Conservation (phyloP, 192 early-diverging fungal species). For the Phlyctochytrium planicorne region DNA sequence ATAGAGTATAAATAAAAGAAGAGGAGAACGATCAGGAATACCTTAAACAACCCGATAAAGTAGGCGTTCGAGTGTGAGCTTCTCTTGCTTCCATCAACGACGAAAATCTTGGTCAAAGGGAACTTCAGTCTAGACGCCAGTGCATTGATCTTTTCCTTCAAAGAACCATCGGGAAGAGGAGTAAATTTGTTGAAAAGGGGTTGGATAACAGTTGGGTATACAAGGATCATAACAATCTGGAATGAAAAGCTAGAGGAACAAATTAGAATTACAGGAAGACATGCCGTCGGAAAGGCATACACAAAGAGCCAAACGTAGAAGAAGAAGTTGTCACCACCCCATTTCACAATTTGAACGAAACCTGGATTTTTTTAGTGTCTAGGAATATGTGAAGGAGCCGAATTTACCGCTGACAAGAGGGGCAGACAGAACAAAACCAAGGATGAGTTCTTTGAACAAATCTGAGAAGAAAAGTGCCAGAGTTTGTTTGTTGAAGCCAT, state of each 20-base stretch:
- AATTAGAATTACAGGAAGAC: slow-evolving; percentile 6
- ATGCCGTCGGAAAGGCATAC: slow-evolving; percentile 41
- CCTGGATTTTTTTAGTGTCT: no score
- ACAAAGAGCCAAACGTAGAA: slow-evolving; percentile 90
- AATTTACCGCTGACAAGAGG: slow-evolving; percentile 70
- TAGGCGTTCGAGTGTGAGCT: slow-evolving; percentile 94
- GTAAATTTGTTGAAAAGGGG: slow-evolving; percentile 98
- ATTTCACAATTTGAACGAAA: slow-evolving; percentile 79
- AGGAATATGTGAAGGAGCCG: no score
- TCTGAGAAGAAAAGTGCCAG: slow-evolving; percentile 79
- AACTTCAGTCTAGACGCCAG: slow-evolving; percentile 81
- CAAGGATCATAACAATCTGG: slow-evolving; percentile 50
- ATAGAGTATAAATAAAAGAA: neutral
- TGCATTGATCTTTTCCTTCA: slow-evolving; percentile 76
- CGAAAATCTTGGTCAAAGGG: slow-evolving; percentile 90
- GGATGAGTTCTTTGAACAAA: slow-evolving; percentile 66
- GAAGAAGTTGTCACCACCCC: slow-evolving; percentile 81
- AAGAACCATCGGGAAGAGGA: slow-evolving; percentile 77
- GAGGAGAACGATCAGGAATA: neutral
- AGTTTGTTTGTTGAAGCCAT: slow-evolving; percentile 97
- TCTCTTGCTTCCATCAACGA: slow-evolving; percentile 91
- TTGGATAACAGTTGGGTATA: slow-evolving; percentile 94
- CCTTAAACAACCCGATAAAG: slow-evolving; percentile 90
- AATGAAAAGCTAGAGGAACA: slow-evolving; percentile 36
- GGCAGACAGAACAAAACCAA: slow-evolving; percentile 71